Conservation (phyloP, 2,329 filamentous ascomycete species). For the Gaeumannomyces sp. region DNA sequence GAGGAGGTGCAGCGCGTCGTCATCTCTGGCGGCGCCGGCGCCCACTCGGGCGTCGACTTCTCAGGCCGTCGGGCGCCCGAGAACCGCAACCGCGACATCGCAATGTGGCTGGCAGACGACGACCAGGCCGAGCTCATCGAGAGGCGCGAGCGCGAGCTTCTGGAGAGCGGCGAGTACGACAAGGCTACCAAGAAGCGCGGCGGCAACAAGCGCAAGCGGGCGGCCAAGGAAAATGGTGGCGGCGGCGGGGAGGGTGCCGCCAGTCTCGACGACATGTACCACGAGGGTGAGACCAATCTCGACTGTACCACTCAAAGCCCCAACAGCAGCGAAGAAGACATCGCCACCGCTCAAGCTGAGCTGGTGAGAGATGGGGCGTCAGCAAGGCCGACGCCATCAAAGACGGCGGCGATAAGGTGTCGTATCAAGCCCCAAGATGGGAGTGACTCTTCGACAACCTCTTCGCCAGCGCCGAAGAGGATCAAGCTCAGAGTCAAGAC, state of each 20-base stretch:
- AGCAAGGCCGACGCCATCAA: neutral
- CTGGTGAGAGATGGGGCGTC: slow-evolving; percentile 3
- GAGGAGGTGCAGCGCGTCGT: slow-evolving; percentile 98
- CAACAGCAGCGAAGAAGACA: slow-evolving; percentile 1
- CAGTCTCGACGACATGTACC: slow-evolving; percentile 95
- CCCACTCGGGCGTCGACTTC: slow-evolving; percentile 71
- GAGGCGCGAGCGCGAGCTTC: slow-evolving; percentile 79
- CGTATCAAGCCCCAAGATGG: neutral
- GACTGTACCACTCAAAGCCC: slow-evolving; percentile 3
- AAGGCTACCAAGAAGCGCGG: slow-evolving; percentile 56
- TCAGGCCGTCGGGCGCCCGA: slow-evolving; percentile 82
- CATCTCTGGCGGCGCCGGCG: slow-evolving; percentile 75
- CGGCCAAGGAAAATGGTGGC: slow-evolving; percentile 24
- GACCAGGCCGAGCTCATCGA: slow-evolving; percentile 94
- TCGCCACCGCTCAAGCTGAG: slow-evolving; percentile 13
- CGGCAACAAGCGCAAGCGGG: slow-evolving; percentile 49
- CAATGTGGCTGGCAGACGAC: slow-evolving; percentile 97
- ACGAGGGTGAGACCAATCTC: slow-evolving; percentile 72
- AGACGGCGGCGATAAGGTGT: too few relatives aligned
- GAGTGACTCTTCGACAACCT: neutral
- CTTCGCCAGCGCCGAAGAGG: neutral
- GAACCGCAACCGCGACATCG: slow-evolving; percentile 95
- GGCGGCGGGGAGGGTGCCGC: slow-evolving; percentile 33
- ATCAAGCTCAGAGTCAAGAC: neutral
- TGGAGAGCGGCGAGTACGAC: slow-evolving; percentile 63